phyloP scores from a whole-genome alignment of 169 alveolate genomes.

The Babesia microti region DNA sequence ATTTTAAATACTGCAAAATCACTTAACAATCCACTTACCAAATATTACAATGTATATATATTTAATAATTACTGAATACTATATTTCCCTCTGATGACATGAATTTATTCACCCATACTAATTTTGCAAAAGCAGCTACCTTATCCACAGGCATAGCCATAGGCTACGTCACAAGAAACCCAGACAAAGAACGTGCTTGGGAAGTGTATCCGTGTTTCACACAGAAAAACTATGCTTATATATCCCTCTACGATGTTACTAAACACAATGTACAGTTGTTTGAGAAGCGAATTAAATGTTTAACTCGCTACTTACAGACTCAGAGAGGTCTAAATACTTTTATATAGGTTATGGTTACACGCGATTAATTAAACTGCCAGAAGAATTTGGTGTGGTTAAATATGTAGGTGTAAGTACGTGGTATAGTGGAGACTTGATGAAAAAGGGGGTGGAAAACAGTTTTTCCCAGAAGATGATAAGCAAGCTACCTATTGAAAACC shows the following conservation, averaged over 20 bases:
- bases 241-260: slow-evolving; percentile 51
- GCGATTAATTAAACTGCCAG: slow-evolving; percentile 14
- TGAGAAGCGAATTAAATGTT: slow-evolving; percentile 51
- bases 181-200: slow-evolving; percentile 57
- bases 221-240: slow-evolving; percentile 55
- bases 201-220: slow-evolving; percentile 52
- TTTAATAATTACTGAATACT: too few species aligned
- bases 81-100: too few species aligned
- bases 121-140: too few species aligned
- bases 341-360: slow-evolving; percentile 35
- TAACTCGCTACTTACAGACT: slow-evolving; percentile 55
- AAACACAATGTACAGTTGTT: slow-evolving; percentile 24
- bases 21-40: too few species aligned
- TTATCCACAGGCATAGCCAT: slow-evolving; percentile 41
- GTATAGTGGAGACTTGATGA: slow-evolving; percentile 45
- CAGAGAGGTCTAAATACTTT: slow-evolving; percentile 46
- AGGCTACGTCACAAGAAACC: slow-evolving; percentile 51
- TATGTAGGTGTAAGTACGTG: slow-evolving; percentile 57
- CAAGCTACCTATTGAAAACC: slow-evolving; percentile 19
- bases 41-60: too few species aligned
- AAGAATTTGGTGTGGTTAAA: slow-evolving; percentile 13
- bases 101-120: too few species aligned
- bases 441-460: slow-evolving; percentile 15
- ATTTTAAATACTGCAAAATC: too few species aligned
- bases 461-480: slow-evolving; percentile 41